A percentile compares a stretch with the other conserved stretches of the same genome.
phyloP scores from a whole-genome alignment of 306 rosid species.

The Cyamopsis tetragonoloba region DNA sequence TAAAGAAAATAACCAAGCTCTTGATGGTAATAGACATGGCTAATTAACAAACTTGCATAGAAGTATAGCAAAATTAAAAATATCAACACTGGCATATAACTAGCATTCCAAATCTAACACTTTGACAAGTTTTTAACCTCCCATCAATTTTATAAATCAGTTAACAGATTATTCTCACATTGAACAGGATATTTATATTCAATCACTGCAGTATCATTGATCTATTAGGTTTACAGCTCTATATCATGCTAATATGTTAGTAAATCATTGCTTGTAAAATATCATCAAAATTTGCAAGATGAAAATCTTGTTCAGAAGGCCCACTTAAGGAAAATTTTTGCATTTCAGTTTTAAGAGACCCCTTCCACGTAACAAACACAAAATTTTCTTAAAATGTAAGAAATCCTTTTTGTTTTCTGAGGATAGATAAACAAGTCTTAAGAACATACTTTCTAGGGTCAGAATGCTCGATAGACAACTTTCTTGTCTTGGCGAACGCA shows the following conservation, averaged over 20 bases:
- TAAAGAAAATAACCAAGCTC: not conserved
- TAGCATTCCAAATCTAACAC: not conserved
- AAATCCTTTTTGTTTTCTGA: not conserved
- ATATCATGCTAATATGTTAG: not conserved
- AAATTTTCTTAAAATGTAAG: not conserved
- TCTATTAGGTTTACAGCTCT: not conserved
- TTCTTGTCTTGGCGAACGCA: slow-evolving; percentile 75
- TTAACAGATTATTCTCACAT: not conserved
- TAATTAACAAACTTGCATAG: not conserved
- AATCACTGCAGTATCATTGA: not conserved
- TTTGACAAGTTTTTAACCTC: not conserved
- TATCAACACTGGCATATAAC: not conserved
- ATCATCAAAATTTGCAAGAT: not conserved
- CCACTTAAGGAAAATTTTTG: no score
- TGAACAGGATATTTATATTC: not conserved
- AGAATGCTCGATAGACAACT: slow-evolving; percentile 66
- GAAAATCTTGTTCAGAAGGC: not conserved
- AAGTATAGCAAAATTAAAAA: not conserved
- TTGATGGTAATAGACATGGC: not conserved
- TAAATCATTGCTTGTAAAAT: not conserved
- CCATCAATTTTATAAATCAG: not conserved
- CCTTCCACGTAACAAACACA: not conserved
- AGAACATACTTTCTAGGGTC: slow-evolving; percentile 68
- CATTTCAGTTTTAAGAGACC: not conserved
- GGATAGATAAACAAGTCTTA: slow-evolving; percentile 2